Evolutionary conservation across 2,329 filamentous ascomycete genomes (phyloP).

Genomic region (Paraphaeosphaeria sporulosa): DNA sequence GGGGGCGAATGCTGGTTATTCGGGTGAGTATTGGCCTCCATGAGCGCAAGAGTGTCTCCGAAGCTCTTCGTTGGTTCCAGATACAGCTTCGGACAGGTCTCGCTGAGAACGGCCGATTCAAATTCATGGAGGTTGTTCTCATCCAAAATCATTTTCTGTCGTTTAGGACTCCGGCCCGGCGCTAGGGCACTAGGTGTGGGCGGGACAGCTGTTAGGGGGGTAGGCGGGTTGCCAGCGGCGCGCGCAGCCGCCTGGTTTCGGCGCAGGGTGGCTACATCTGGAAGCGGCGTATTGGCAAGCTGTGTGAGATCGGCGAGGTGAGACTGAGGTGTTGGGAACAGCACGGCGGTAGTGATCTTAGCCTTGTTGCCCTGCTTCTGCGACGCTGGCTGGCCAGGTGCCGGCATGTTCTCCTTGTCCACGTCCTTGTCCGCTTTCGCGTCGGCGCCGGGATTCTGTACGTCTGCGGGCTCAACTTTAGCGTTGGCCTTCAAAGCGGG

Average conservation of each 20-base stretch:
- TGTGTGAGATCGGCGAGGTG: conserved; percentile 78
- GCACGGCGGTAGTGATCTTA: conserved; percentile 77
- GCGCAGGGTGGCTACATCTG: conserved; percentile 58
- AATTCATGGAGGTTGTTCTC: conserved; percentile 74
- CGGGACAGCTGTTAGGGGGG: conserved; percentile 63
- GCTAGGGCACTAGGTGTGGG: conserved; percentile 65
- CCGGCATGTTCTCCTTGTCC: conserved; percentile 68
- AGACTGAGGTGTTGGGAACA: conserved; percentile 82
- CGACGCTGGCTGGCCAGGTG: conserved; percentile 56
- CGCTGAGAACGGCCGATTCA: conserved; percentile 77
- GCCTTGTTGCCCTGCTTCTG: conserved; percentile 58
- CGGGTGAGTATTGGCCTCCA: conserved; percentile 77
- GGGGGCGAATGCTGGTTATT: conserved; percentile 80
- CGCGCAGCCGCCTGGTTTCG: conserved; percentile 57
- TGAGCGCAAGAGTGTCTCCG: conserved; percentile 73
- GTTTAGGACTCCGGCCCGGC: conserved; percentile 72
- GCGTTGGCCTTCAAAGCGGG: conserved; percentile 50
- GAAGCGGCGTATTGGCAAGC: conserved; percentile 72
- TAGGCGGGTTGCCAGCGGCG: conserved; percentile 68
- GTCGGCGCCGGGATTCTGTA: conserved; percentile 29
- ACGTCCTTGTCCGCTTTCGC: conserved; percentile 45
- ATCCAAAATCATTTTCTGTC: conserved; percentile 78
- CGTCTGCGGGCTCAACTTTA: conserved; percentile 34
- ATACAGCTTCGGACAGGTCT: conserved; percentile 76
- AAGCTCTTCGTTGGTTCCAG: conserved; percentile 76